phyloP scores from a whole-genome alignment of 805 yeast species.

The Wickerhamiella domercqiae region DNA sequence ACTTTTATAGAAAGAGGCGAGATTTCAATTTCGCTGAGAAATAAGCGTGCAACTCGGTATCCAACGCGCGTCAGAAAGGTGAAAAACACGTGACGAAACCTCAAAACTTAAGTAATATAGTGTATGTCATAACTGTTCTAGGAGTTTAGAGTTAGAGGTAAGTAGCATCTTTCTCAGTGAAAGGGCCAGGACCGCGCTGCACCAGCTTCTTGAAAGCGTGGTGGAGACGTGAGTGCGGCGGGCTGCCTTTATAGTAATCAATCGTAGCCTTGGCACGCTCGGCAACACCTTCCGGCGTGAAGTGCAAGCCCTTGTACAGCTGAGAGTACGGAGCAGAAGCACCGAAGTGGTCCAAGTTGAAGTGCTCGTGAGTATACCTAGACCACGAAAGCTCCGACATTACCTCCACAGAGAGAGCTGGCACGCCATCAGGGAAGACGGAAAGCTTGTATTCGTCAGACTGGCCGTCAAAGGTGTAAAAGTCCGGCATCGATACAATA shows the following conservation, averaged over 20 bases:
- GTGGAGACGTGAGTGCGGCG: constrained; percentile 55
- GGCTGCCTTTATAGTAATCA: constrained; percentile 64
- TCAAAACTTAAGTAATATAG: too few relatives aligned
- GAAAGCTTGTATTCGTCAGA: constrained; percentile 61
- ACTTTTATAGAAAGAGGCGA: too few relatives aligned
- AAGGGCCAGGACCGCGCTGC: constrained; percentile 21
- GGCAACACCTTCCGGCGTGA: constrained; percentile 88
- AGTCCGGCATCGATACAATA: constrained; percentile 88
- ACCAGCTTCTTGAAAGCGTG: constrained; percentile 19
- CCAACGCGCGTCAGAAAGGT: too few relatives aligned
- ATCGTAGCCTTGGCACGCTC: constrained; percentile 67
- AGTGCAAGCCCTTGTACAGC: constrained; percentile 71
- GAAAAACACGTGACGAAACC: too few relatives aligned
- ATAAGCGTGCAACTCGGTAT: too few relatives aligned
- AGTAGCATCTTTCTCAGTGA: too few relatives aligned
- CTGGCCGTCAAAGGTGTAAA: constrained; percentile 78
- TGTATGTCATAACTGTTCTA: too few relatives aligned
- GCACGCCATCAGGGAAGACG: constrained; percentile 89
- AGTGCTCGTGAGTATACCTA: constrained; percentile 89
- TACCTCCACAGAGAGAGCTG: constrained; percentile 88
- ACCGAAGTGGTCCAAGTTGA: constrained; percentile 92
- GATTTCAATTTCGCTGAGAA: too few relatives aligned
- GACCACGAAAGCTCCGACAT: constrained; percentile 85
- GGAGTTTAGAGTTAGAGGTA: too few relatives aligned
- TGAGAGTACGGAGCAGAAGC: constrained; percentile 82